Conservation (phyloP, 768 basidiomycete species). For the Lyophyllum shimeji region DNA sequence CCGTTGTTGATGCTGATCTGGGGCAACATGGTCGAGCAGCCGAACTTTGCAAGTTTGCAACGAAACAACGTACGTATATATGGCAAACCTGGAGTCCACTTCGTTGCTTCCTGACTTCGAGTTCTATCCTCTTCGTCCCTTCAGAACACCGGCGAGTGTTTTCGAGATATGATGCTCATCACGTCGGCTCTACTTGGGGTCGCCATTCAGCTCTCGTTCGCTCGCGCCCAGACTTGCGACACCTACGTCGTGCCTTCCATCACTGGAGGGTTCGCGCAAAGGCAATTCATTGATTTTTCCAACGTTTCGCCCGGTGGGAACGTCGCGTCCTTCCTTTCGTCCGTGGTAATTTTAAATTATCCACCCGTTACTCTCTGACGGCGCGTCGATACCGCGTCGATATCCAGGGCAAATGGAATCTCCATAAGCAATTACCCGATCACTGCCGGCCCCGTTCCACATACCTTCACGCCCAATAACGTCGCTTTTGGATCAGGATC, state of each 20-base stretch:
- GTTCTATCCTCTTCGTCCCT: not conserved
- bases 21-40: not conserved
- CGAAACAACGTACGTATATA: not conserved
- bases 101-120: not conserved
- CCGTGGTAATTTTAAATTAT: not conserved
- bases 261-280: constrained; percentile 27
- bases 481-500: constrained; percentile 30
- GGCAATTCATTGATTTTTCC: constrained; percentile 27
- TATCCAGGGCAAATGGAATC: constrained; percentile 22
- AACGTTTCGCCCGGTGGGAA: constrained; percentile 18
- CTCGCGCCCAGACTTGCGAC: constrained; percentile 20
- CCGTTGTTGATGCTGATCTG: not conserved
- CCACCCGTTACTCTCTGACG: not conserved
- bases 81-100: not conserved
- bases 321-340: constrained; percentile 25
- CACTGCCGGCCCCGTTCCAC: constrained; percentile 20
- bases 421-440: constrained; percentile 28
- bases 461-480: constrained; percentile 27
- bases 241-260: constrained; percentile 27
- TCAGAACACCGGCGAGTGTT: not conserved
- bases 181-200: not conserved
- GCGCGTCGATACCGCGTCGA: not conserved
- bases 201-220: not conserved
- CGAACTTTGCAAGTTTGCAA: not conserved
- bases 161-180: not conserved